Base-by-base conservation (phyloP, 176 grass and related monocot species). In the Aegilops tauschii region DNA sequence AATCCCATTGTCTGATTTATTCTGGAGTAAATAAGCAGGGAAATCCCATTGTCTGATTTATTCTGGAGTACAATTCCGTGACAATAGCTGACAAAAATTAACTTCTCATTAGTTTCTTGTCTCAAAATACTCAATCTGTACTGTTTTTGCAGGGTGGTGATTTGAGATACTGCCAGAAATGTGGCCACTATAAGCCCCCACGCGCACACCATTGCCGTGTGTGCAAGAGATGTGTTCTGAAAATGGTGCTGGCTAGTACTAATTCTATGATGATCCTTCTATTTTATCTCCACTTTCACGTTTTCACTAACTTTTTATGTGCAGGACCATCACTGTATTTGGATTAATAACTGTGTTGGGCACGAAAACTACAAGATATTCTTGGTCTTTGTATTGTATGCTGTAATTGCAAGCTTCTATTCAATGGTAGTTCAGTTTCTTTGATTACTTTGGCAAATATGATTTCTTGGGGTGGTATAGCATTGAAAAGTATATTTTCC, bases 331-430 rank as follows among this genome's bases (percentile, higher is more conserved):
- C 96, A 98, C 54, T 95, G 96, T 79, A 88, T 98, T 61, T 98
- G 96, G 96, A 98, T 98, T 82, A 98, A 95, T 88, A 95, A 98
- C 89, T 98, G 96, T 72, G 93, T 98, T 13, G 96, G 93, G 25
- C 93, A 98, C 27, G 88, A 89, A 73, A 98, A 98, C 78, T 98
- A 98, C 79, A 98, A 98, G 86, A 84, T 93, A 61, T 98, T 95
- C 79, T 88, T 98, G 75, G 79, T 94, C 76, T 98, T 98, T 88
- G 88, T 98, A 61, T 84, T 94, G 35, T 96, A 95, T 96, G 92
- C 84, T 81, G 93, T 96, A 73, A 87, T 86, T 91, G 92, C 96
- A 82, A 86, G 93, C 82, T 66, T 95, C 84, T 91, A 98, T 86
- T 81, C 96, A 73, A 61, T 94, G 90, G 96, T 94, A 98, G 3